Evolutionary conservation across 2,329 filamentous ascomycete species (phyloP), one percentile per base, ranked within the genome.

Genomic region (Talaromyces islandicus): DNA sequence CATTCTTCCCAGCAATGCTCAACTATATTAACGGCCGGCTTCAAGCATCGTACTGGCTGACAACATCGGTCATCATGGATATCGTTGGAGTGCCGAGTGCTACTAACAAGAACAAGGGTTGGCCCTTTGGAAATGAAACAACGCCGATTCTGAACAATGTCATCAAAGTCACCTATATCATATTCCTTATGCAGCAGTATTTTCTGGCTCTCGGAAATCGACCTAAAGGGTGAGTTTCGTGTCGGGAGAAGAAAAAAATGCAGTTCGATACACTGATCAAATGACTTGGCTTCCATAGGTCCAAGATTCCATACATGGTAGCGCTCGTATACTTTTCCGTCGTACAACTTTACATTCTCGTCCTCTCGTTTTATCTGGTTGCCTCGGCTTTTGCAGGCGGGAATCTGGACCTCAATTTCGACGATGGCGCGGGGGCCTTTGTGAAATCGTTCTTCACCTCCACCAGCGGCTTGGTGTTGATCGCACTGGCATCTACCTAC

Each of bases 41-140:
- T n/a, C n/a, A n/a, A 78, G 91, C 92, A 70, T 96, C 94, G 54
- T 99, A 96, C 86, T 99, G 92, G 85, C 87, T 99, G 64, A 99
- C 94, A 29, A 97, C 94, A 17, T 88, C 88, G 58, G 91, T 99
- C 74, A 97, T 99, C 75, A 96, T 99, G 90, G 89, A 96, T 74
- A 86, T 99, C 61, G 94, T 97, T 72, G 94, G 94, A 69, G 87
- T 81, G 27, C 88, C 90, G 27, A 80, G 80, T 29, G 65, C 75
- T 1, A 76, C 77, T 50, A 83, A 82, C 64, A 69, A 73, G 48
- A 73, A 86, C 51, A 83, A 86, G 63, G 91, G 84, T 59, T 99
- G 92, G 85, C 94, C 94, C 4, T 99, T 99, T 70, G 94, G 94
- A 67, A 87, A 92, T 73, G 83, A 77, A 0, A 92, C 87, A 29